These are phyloP conservation scores for Ceratocystis destructans DNA, from an alignment of 2,329 filamentous ascomycete species.

Conservation along the genomic window DNA sequence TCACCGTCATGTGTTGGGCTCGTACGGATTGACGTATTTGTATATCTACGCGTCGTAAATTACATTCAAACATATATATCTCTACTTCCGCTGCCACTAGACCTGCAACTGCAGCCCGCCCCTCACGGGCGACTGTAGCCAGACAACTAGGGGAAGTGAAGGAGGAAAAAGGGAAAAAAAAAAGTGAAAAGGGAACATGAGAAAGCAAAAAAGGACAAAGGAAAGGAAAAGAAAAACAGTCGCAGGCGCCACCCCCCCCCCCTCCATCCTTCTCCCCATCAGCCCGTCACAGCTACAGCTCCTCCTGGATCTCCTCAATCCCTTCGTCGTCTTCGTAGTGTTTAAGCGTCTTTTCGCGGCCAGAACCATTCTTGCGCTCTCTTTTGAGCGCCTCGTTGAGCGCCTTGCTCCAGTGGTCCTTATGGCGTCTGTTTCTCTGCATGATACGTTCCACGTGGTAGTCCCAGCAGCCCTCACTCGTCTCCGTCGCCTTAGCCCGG, in stretches of 20 bases:
- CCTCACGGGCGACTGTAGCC: background rate
- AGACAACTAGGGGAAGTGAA: background rate
- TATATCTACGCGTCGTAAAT: background rate
- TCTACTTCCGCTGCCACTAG: background rate
- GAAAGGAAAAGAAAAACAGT: background rate
- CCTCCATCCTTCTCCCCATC: background rate
- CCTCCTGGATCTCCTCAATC: constrained; percentile 17
- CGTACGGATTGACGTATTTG: background rate
- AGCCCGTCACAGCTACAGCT: background rate
- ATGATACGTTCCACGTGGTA: constrained; percentile 35
- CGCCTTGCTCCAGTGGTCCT: constrained; percentile 35
- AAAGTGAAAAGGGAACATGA: background rate
- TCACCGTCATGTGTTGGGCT: background rate
- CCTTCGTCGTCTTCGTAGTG: constrained; percentile 20
- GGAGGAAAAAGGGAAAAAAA: background rate
- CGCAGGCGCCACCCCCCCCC: background rate
- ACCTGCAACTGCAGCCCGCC: background rate
- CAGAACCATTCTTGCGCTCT: constrained; percentile 24
- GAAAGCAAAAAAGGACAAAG: background rate
- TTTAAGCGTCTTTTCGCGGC: constrained; percentile 20
- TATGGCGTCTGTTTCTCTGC: constrained; percentile 27
- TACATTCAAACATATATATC: background rate
- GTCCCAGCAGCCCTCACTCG: constrained; percentile 45
- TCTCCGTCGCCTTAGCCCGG: constrained; percentile 22
- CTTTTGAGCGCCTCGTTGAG: constrained; percentile 28